Percentiles rank a stretch among this genome's conserved stretches.
Evolutionary conservation across 2,329 filamentous ascomycete genomes (phyloP).

Genomic region (Phoma sp.): DNA sequence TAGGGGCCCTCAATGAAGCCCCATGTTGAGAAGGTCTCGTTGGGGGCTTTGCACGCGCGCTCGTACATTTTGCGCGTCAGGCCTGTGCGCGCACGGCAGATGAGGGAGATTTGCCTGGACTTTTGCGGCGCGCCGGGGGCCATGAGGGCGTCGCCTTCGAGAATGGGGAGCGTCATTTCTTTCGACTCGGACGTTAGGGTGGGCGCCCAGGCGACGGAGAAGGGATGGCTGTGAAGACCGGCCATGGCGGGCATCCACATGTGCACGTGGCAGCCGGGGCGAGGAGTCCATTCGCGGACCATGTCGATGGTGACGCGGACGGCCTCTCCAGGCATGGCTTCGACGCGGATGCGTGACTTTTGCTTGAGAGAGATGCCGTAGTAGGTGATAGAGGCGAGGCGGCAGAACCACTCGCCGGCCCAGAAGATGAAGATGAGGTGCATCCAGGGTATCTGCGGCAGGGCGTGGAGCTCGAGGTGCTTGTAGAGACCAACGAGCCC

Average conservation of each 20-base stretch:
- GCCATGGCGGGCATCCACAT: slow-evolving; percentile 62
- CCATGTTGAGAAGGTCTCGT: slow-evolving; percentile 66
- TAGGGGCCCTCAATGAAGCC: slow-evolving; percentile 81
- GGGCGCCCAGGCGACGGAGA: slow-evolving; percentile 59
- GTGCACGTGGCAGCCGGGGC: slow-evolving; percentile 67
- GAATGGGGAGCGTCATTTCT: slow-evolving; percentile 44
- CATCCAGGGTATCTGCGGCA: slow-evolving; percentile 77
- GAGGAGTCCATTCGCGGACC: slow-evolving; percentile 60
- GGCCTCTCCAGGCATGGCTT: slow-evolving; percentile 67
- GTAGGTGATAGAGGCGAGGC: slow-evolving; percentile 59
- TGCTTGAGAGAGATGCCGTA: slow-evolving; percentile 62
- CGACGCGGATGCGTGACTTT: slow-evolving; percentile 61
- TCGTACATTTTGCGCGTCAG: slow-evolving; percentile 75
- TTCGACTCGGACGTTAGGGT: slow-evolving; percentile 41
- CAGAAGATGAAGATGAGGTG: slow-evolving; percentile 78
- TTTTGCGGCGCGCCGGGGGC: slow-evolving; percentile 29
- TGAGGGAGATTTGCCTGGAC: slow-evolving; percentile 67
- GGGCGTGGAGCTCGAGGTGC: slow-evolving; percentile 73
- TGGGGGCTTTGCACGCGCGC: slow-evolving; percentile 67
- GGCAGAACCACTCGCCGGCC: slow-evolving; percentile 68
- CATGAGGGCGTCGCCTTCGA: slow-evolving; percentile 38
- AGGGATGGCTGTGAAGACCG: slow-evolving; percentile 55
- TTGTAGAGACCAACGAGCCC: slow-evolving; percentile 77
- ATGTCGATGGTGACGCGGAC: slow-evolving; percentile 68
- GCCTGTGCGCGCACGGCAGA: slow-evolving; percentile 76